Evolutionary conservation across 345 rosid species (phyloP).

Genomic region (Eucalyptus urophylla): DNA sequence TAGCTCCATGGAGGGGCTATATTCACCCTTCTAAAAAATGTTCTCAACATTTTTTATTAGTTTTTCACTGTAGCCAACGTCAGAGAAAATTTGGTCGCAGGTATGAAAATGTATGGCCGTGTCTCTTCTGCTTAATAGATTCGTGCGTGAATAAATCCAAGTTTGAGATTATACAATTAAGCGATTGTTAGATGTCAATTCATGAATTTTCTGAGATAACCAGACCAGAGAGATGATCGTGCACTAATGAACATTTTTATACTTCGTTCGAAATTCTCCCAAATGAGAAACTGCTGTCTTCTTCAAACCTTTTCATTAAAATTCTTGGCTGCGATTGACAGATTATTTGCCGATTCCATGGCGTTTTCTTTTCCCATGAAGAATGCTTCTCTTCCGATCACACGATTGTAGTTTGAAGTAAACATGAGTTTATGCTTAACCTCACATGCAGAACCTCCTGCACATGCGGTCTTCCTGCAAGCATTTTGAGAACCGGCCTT

Average conservation of each 20-base stretch:
- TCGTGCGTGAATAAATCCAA: neutral
- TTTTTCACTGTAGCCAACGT: neutral
- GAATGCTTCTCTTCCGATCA: no score
- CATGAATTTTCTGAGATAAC: neutral
- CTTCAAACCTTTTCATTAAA: neutral
- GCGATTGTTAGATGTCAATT: neutral
- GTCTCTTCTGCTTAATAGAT: neutral
- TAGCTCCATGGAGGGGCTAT: neutral
- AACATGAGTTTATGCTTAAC: no score
- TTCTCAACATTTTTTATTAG: rapidly evolving
- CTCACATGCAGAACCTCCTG: neutral
- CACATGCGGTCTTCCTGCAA: neutral
- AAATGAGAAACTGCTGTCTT: neutral
- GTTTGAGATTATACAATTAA: neutral
- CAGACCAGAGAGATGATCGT: rapidly evolving
- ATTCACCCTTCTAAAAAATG: neutral
- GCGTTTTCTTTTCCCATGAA: no score
- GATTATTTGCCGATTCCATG: no score
- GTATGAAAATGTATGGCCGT: neutral
- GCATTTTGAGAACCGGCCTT: neutral
- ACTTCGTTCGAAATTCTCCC: neutral
- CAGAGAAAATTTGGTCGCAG: neutral
- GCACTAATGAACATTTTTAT: no score
- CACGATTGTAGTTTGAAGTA: no score
- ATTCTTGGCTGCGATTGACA: neutral